phyloP scores from a whole-genome alignment of 78 protist species.

The Cavenderia fasciculata region DNA sequence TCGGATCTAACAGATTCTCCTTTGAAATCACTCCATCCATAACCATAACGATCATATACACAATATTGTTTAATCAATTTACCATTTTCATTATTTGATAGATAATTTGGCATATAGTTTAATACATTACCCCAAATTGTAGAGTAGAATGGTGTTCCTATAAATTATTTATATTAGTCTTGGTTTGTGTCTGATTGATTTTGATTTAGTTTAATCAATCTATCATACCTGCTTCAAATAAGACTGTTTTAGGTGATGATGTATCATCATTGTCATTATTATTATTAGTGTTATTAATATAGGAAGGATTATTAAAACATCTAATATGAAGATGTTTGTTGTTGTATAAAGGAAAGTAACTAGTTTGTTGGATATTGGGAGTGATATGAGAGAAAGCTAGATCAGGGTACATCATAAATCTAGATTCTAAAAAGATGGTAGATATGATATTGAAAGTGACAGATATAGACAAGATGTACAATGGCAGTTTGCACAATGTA shows the following conservation, averaged over 20 bases:
- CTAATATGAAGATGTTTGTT: background rate
- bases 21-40: conserved; percentile 25
- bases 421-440: no score
- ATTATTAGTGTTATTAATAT: background rate
- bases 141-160: conserved; percentile 30
- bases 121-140: conserved; percentile 42
- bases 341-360: background rate
- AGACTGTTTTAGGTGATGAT: background rate
- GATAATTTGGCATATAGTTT: background rate
- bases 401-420: no score
- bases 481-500: no score
- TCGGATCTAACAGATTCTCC: background rate
- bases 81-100: background rate
- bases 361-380: no score
- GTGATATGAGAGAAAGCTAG: no score
- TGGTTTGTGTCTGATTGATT: background rate
- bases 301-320: background rate
- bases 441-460: no score
- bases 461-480: no score
- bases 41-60: conserved; percentile 57
- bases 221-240: conserved; percentile 6
- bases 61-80: conserved; percentile 13
- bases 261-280: background rate
- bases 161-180: background rate
- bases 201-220: background rate